A percentile compares a stretch with the other conserved stretches of the same genome.
phyloP scores from a whole-genome alignment of 2,329 filamentous ascomycete species.

The Diaporthe vexans region DNA sequence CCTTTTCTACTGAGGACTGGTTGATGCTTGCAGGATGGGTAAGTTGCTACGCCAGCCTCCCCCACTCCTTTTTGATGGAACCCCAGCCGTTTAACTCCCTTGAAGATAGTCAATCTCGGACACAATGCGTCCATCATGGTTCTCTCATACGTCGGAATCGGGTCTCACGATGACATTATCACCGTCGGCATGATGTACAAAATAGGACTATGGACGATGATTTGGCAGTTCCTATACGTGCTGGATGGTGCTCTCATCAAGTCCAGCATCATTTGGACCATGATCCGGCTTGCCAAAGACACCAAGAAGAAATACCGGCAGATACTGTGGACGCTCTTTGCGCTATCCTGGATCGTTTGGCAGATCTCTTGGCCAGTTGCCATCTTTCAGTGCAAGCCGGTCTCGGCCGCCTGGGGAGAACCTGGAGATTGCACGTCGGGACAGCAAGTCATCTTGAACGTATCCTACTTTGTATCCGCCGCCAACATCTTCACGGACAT shows the following conservation, averaged over 20 bases:
- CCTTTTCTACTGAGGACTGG: constrained; percentile 35
- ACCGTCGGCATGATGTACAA: constrained; percentile 40
- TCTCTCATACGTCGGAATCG: constrained; percentile 39
- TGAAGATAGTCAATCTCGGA: constrained; percentile 36
- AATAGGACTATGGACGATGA: constrained; percentile 38
- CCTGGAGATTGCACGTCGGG: constrained; percentile 41
- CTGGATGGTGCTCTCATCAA: constrained; percentile 42
- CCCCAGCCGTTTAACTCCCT: not conserved
- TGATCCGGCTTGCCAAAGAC: constrained; percentile 36
- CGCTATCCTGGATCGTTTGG: constrained; percentile 40
- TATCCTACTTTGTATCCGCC: constrained; percentile 41
- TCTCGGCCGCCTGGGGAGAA: constrained; percentile 40
- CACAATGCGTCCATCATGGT: constrained; percentile 40
- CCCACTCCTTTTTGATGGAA: not conserved
- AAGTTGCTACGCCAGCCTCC: not conserved
- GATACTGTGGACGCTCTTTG: constrained; percentile 40
- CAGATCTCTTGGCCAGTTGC: constrained; percentile 43
- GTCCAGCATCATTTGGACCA: constrained; percentile 39
- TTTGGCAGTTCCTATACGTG: constrained; percentile 42
- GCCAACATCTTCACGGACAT: constrained; percentile 43
- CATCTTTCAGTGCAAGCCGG: constrained; percentile 42
- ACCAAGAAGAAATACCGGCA: constrained; percentile 35
- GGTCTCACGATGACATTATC: constrained; percentile 42
- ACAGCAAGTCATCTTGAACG: constrained; percentile 39
- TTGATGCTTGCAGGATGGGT: constrained; percentile 40